A percentile compares a stretch with the other conserved stretches of the same genome.
Conservation (phyloP, 306 rosid genomes). For the Begonia peltatifolia region DNA sequence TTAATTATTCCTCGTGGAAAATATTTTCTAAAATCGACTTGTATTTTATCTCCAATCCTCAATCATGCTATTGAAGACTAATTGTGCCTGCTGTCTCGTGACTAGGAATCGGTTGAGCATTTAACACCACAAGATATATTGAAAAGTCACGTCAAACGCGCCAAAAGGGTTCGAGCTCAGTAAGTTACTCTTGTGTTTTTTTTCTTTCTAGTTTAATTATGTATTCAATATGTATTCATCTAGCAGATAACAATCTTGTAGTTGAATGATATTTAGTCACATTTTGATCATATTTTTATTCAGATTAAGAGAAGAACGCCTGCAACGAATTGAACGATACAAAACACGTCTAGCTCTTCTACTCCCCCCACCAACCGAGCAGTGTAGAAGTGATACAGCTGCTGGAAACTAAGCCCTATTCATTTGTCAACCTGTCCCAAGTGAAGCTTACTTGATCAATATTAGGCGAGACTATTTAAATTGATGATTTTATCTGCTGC, state of each 20-base stretch:
- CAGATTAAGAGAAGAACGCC: constrained; percentile 68
- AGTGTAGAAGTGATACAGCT: constrained; percentile 45
- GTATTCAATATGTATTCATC: constrained; percentile 4
- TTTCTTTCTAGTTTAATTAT: neutral
- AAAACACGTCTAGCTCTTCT: constrained; percentile 74
- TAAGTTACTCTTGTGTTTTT: constrained; percentile 18
- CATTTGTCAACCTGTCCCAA: neutral
- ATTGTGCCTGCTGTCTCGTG: constrained; percentile 19
- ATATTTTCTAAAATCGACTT: no score
- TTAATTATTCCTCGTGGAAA: neutral
- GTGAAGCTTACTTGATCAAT: no score
- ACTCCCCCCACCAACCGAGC: constrained; percentile 64
- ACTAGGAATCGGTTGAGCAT: constrained; percentile 32
- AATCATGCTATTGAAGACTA: no score
- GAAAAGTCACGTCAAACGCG: constrained; percentile 56
- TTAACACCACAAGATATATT: constrained; percentile 41
- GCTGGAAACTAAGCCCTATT: constrained; percentile 30
- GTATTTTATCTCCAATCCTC: no score
- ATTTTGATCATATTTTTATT: no score
- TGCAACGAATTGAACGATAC: constrained; percentile 58
- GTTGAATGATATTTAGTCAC: neutral
- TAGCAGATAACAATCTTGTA: neutral
- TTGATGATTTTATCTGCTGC: no score
- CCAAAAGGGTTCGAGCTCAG: constrained; percentile 79
- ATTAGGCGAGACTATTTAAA: no score